These are phyloP conservation scores for Tolypocladium guangdongense DNA, from an alignment of 2,329 filamentous ascomycete genomes.

Conservation along the genomic window DNA sequence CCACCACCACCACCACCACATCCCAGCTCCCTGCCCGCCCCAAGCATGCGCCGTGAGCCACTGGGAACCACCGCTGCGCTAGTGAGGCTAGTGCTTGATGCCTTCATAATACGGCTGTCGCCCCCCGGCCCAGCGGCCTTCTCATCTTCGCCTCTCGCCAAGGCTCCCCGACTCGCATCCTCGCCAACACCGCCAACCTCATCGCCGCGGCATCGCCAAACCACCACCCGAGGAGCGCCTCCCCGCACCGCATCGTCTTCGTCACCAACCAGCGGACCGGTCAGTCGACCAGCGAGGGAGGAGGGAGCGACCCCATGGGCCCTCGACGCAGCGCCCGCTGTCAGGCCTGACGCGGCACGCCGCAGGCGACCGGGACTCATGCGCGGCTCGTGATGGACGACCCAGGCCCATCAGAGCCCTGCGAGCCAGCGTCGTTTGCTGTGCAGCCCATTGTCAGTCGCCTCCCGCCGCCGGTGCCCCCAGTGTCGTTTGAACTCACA, in stretches of 20 bases:
- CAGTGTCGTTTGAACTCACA: slow-evolving; percentile 2
- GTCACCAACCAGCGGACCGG: background rate
- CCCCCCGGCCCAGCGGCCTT: background rate
- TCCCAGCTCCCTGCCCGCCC: background rate
- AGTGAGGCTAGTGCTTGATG: too few relatives aligned
- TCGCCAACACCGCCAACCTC: background rate
- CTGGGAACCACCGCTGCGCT: background rate
- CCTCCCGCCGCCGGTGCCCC: background rate
- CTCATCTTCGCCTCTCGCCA: background rate
- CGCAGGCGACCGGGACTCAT: background rate
- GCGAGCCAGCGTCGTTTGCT: background rate
- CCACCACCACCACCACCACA: background rate
- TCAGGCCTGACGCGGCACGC: background rate
- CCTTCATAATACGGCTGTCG: slow-evolving; percentile 12
- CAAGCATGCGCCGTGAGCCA: background rate
- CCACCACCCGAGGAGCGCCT: background rate
- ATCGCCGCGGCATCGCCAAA: background rate
- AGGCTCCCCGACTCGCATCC: background rate
- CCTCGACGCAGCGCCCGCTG: background rate
- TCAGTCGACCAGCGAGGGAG: background rate
- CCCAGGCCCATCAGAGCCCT: background rate
- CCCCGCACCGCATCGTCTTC: background rate
- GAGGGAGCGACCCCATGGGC: background rate
- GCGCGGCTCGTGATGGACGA: background rate
- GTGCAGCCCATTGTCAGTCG: background rate